Evolutionary conservation across 257 asterid species (phyloP), one percentile per base, ranked within the genome.

Genomic region (Solanum sejunctum): DNA sequence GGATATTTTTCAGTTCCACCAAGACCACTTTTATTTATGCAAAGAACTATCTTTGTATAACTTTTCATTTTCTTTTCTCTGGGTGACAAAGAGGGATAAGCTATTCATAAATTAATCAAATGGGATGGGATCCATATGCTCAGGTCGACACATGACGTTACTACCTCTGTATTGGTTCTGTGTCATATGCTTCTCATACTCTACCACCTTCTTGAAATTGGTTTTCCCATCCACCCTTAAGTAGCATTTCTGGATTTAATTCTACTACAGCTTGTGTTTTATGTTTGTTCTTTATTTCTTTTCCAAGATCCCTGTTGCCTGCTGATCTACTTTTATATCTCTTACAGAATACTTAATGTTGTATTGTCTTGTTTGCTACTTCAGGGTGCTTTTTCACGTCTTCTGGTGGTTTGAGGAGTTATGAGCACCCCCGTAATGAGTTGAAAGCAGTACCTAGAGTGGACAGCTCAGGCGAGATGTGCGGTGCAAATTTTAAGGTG

Each of bases 321-420:
- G 3, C 1, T 75, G 11, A 2, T 75, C 10, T 52, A 78, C 83
- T 78, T 18, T 23, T 52, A 54, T 52, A 2, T 52, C 83, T 78
- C 41, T 52, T 12, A 23, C 80, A 13, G 11, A 43, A 47, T 71
- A 8, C 85, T 15, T 21, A 72, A 39, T 75, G 21, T 6, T 21
- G n/a, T 41, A 21, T 83, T 51, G 49, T 56, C 54, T 55, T 18
- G 41, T 13, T 12, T 72, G 32, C 32, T 66, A 26, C 60, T 71
- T 80, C 90, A 96, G 99, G 98, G 63, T 96, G 98, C 88, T 91
- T 96, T 90, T 96, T 93, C 94, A 96, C 98, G 2, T 88, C 98
- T 4, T 93, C 99, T 23, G 99, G 99, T 78, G 99, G 99, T 20
- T 88, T 96, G 87, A 88, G 96, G 85, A 96, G 99, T 51, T 96